Percentiles rank a stretch among this genome's conserved stretches.
Conservation (phyloP, 2,329 filamentous ascomycete species). For the Pezicula carpinea region DNA sequence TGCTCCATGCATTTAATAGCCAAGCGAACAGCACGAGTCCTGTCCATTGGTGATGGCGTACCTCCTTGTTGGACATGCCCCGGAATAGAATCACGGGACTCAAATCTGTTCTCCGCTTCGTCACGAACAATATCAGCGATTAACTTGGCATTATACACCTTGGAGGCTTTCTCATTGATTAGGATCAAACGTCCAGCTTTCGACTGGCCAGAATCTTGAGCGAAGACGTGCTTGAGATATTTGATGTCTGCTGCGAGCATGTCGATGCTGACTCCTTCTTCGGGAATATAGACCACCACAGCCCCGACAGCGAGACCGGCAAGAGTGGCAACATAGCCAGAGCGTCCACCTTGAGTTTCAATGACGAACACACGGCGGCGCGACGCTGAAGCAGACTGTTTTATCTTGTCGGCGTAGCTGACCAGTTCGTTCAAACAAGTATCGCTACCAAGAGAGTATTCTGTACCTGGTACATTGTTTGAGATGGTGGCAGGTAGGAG, state of each 20-base stretch:
- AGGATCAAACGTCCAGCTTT: constrained; percentile 91
- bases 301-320: constrained; percentile 90
- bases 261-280: constrained; percentile 89
- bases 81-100: constrained; percentile 85
- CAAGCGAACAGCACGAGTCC: constrained; percentile 83
- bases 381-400: constrained; percentile 91
- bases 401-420: constrained; percentile 94
- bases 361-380: constrained; percentile 94
- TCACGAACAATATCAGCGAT: constrained; percentile 95
- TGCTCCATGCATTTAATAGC: constrained; percentile 94
- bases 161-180: constrained; percentile 92
- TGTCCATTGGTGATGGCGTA: constrained; percentile 91
- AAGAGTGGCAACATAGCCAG: constrained; percentile 88
- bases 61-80: constrained; percentile 94
- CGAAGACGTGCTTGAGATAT: constrained; percentile 81
- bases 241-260: constrained; percentile 90
- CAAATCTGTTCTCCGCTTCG: constrained; percentile 87
- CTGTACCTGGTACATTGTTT: constrained; percentile 96
- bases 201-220: constrained; percentile 78
- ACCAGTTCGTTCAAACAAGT: constrained; percentile 95
- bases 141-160: constrained; percentile 85
- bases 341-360: constrained; percentile 93
- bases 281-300: constrained; percentile 89
- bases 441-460: constrained; percentile 94
- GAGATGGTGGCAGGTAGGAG: constrained; percentile 95